These are phyloP conservation scores for Adansonia grandidieri DNA, from an alignment of 441 rosid species.

Conservation along the genomic window DNA sequence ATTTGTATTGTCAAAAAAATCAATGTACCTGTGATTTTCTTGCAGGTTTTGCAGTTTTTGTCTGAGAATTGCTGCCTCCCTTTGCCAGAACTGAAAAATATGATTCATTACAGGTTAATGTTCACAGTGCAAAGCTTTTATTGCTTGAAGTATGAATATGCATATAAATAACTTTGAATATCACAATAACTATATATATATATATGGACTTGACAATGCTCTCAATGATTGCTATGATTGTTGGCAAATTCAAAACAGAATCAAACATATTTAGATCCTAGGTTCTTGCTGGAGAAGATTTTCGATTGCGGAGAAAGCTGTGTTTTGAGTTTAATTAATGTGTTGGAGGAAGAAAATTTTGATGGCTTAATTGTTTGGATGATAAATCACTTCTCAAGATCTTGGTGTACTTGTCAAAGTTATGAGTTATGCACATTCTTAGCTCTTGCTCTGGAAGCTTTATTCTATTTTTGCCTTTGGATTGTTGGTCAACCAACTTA, in stretches of 20 bases:
- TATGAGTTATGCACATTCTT: neutral
- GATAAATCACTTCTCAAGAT: neutral
- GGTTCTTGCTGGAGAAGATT: neutral
- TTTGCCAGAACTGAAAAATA: slow-evolving; percentile 76
- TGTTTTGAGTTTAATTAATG: neutral
- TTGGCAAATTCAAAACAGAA: neutral
- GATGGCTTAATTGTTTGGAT: neutral
- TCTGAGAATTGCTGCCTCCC: slow-evolving; percentile 81
- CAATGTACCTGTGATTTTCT: slow-evolving; percentile 75
- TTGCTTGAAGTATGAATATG: neutral
- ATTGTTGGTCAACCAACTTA: neutral
- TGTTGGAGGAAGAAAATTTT: neutral
- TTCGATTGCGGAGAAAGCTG: neutral
- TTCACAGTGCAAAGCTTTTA: neutral
- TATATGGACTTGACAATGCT: neutral
- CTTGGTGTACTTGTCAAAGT: neutral
- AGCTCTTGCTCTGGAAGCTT: neutral
- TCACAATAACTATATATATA: neutral
- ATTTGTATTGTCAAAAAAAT: neutral
- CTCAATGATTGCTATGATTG: neutral
- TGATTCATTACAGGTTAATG: slow-evolving; percentile 22
- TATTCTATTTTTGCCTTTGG: neutral
- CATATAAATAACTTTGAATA: neutral
- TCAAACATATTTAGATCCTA: neutral
- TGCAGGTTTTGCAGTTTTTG: slow-evolving; percentile 80